These are phyloP conservation scores for Suillus fuscotomentosus DNA, from an alignment of 768 basidiomycete genomes.

Conservation along the genomic window DNA sequence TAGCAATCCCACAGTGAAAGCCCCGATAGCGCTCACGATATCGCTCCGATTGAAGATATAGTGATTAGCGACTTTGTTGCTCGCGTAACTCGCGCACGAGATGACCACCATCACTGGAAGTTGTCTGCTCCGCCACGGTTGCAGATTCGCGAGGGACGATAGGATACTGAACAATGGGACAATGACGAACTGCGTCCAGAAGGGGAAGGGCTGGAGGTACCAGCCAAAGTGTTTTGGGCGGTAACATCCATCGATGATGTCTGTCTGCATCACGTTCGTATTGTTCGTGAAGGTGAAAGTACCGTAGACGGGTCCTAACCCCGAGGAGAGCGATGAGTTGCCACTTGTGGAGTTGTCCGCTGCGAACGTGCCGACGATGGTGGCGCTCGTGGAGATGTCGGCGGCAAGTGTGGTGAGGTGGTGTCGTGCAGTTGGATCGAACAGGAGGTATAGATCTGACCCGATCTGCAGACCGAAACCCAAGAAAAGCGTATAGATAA, in stretches of 20 bases:
- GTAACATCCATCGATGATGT: conserved; percentile 69
- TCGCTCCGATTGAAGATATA: conserved; percentile 85
- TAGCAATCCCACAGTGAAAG: conserved; percentile 75
- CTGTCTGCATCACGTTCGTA: conserved; percentile 40
- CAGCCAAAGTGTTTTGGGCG: conserved; percentile 64
- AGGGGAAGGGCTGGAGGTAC: conserved; percentile 81
- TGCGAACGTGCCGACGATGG: conserved; percentile 65
- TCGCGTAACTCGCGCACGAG: conserved; percentile 74
- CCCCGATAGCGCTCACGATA: conserved; percentile 81
- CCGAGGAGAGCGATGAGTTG: conserved; percentile 24
- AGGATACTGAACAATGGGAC: conserved; percentile 73
- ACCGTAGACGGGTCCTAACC: conserved; percentile 42
- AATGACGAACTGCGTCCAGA: conserved; percentile 73
- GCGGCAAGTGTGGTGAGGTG: conserved; percentile 54
- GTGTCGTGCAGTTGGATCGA: conserved; percentile 57
- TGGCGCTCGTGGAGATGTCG: conserved; percentile 45
- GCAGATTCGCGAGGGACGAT: conserved; percentile 74
- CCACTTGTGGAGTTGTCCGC: conserved; percentile 50
- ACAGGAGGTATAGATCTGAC: conserved; percentile 72
- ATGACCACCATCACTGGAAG: conserved; percentile 83
- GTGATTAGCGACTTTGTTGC: conserved; percentile 81
- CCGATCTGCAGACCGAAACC: conserved; percentile 86
- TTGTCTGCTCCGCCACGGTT: conserved; percentile 70
- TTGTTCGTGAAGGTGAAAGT: conserved; percentile 67
- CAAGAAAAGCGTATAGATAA: conserved; percentile 82